Evolutionary conservation across 2,329 filamentous ascomycete species (phyloP).

Genomic region (Beauveria asiatica): DNA sequence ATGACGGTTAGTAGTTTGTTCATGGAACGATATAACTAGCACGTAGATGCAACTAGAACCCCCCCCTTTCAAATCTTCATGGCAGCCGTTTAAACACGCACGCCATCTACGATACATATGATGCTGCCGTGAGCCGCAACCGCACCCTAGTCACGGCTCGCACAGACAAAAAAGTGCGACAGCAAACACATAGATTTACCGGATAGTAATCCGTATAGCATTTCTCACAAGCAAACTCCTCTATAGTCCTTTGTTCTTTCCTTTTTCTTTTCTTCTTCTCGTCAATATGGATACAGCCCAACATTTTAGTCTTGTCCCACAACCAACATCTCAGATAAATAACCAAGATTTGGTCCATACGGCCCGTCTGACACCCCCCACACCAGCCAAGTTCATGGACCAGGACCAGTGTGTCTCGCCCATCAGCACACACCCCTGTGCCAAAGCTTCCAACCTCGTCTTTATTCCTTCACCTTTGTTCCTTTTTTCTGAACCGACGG

Average conservation of each 20-base stretch:
- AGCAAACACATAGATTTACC: background rate
- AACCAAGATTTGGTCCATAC: background rate
- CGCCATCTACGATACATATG: too few species aligned
- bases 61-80: too few species aligned
- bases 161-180: background rate
- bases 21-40: background rate
- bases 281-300: background rate
- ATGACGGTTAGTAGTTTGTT: too few species aligned
- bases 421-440: background rate
- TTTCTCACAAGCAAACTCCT: conserved; percentile 2
- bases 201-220: background rate
- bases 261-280: too few species aligned
- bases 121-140: too few species aligned
- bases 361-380: background rate
- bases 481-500: background rate
- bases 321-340: background rate
- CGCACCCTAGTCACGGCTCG: too few species aligned
- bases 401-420: background rate
- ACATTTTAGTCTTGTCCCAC: background rate
- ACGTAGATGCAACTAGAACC: too few species aligned
- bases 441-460: background rate
- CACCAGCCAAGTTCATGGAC: background rate
- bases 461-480: background rate
- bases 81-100: too few species aligned
- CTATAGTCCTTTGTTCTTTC: background rate